Evolutionary conservation across 495 filamentous ascomycete genomes (phyloP), one percentile per base, ranked within the genome.

Genomic region (Usnea hakonensis): DNA sequence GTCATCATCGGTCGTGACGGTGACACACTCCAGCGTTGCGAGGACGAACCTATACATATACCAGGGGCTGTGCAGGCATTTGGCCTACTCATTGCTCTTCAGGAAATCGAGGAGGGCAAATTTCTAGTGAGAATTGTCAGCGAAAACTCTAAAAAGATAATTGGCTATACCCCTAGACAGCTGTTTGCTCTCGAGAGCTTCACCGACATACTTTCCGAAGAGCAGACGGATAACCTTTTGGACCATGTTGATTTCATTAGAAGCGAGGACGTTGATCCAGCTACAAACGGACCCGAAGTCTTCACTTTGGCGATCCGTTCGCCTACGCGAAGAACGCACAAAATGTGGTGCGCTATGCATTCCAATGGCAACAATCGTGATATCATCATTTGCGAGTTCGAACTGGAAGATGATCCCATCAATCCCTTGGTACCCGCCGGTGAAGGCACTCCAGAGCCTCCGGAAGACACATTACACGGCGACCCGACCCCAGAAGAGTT

Each of bases 41-140:
- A 97, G 72, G 93, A 97, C 72, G 93, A 96, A 66, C 91, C 93
- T 1, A 96, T 96, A 44, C 90, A 91, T 65, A 88, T 90, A 17
- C 93, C 93, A 1, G 92, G 92, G 17, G 90, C 92, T n/a, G 77
- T 96, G 1, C 93, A 97, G 67, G 77, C 81, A 10, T 97, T 96
- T 70, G 92, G 93, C 3, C 75, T 89, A 4, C 74, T 96, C 55
- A 66, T 97, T 28, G 91, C 86, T 0, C 67, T 96, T n/a, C 79
- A 84, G 53, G 90, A 95, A 69, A 80, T 87, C 52, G 68, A 77
- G 0, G 87, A 87, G 26, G 85, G 86, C 35, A 80, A 79, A 28
- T 77, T 96, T 14, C 67, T 80, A 11, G 90, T 95, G 16, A 83
- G 90, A 55, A 78, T 91, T 21, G 92, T 84, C 40, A 96, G 92